phyloP scores from a whole-genome alignment of 2,329 filamentous ascomycete species.

The Beauveria pseudobassiana region DNA sequence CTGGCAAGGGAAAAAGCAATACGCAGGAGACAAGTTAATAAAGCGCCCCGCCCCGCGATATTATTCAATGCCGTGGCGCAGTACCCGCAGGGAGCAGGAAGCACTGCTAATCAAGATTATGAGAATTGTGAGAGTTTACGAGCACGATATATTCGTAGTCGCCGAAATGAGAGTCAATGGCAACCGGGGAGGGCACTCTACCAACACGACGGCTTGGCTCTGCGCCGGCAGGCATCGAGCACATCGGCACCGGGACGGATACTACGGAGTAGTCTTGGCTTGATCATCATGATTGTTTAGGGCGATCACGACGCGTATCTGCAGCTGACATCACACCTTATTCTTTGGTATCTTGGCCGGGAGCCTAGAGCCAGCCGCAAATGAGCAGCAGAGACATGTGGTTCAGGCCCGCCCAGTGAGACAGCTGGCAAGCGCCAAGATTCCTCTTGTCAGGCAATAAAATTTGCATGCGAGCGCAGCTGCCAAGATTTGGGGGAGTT shows the following conservation, averaged over 20 bases:
- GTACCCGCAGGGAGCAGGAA: neutral
- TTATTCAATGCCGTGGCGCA: neutral
- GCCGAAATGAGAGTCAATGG: neutral
- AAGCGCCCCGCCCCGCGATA: neutral
- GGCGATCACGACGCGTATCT: neutral
- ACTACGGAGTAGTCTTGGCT: neutral
- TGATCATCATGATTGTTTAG: neutral
- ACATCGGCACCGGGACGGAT: neutral
- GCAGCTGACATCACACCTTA: conserved; percentile 2
- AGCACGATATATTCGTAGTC: neutral
- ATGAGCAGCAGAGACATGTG: conserved; percentile 7
- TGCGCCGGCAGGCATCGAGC: neutral
- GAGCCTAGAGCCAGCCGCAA: neutral
- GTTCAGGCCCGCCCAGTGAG: neutral
- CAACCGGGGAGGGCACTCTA: neutral
- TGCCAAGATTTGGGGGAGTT: neutral
- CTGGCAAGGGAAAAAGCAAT: neutral
- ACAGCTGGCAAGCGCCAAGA: neutral
- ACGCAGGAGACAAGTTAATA: neutral
- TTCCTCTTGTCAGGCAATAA: neutral
- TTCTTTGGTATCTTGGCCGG: neutral
- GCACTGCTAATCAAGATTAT: too few species aligned
- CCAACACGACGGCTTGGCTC: neutral
- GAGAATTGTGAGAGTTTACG: too few species aligned
- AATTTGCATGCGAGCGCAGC: neutral